Conservation (phyloP, 345 rosid species). For the Aegle marmelos region DNA sequence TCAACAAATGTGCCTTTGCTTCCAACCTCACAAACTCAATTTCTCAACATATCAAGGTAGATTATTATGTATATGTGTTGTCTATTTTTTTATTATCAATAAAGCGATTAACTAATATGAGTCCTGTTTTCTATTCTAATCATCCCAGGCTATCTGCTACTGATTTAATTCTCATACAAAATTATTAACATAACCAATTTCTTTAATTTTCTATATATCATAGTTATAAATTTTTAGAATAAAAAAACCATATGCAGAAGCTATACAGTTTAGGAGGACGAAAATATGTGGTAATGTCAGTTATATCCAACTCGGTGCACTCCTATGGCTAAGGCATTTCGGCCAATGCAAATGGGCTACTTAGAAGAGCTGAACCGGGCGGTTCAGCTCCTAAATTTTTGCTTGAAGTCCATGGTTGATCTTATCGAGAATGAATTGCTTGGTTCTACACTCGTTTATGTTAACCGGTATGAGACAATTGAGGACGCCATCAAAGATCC, state of each 20-base stretch:
- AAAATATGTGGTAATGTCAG: conserved; percentile 50
- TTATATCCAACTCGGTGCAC: conserved; percentile 54
- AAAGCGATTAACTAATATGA: too few relatives aligned
- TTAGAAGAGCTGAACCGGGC: conserved; percentile 34
- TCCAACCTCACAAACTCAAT: conserved; percentile 37
- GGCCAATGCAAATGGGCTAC: conserved; percentile 16
- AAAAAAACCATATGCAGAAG: conserved; percentile 26
- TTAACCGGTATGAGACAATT: conserved; percentile 46
- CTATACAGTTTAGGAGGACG: conserved; percentile 47
- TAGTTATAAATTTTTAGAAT: neutral
- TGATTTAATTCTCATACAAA: too few relatives aligned
- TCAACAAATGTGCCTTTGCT: too few relatives aligned
- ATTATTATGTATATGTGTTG: neutral
- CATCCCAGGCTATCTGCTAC: too few relatives aligned
- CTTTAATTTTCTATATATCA: too few relatives aligned
- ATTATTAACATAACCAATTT: too few relatives aligned
- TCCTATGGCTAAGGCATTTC: conserved; percentile 25
- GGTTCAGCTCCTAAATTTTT: conserved; percentile 44
- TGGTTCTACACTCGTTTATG: conserved; percentile 29
- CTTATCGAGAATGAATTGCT: conserved; percentile 21
- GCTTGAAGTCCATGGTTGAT: conserved; percentile 23
- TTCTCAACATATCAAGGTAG: conserved; percentile 43
- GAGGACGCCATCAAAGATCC: conserved; percentile 36
- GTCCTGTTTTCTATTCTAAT: too few relatives aligned
- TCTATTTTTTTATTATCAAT: too few relatives aligned